Evolutionary conservation across 805 yeast genomes (phyloP), one percentile per base, ranked within the genome.

Genomic region (Zygoascus bituminiphila): DNA sequence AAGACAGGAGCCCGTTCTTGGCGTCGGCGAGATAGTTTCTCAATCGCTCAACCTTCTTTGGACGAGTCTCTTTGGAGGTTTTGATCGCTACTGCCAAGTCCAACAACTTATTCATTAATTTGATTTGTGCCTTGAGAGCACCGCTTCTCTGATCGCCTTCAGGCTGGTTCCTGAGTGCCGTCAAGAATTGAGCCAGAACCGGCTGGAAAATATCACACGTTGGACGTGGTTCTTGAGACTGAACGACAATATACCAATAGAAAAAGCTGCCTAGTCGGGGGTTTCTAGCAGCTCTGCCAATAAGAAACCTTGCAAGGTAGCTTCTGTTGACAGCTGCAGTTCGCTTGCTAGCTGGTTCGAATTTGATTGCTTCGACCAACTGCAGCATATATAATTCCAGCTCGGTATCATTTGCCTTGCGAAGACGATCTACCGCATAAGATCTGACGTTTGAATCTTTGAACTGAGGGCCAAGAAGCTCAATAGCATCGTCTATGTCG

Each of bases 221-320:
- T 5, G 49, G 48, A 19, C 36, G 26, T 2, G 42, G 75, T 49
- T 86, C 96, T 57, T 83, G 87, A 25, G 83, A 77, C 59, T 91
- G 97, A 1, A 94, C 95, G 54, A 81, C 82, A 45, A 93, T 75
- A 61, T 83, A 87, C 98, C 98, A 93, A 63, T 87, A 89, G 52
- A 94, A 79, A 60, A 77, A 87, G 60, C 82, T 88, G 0, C 95
- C 93, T 37, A 94, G 69, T 17, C 76, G 70, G 19, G 76, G 75
- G 60, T 83, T 84, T 17, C 75, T 68, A 1, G 81, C 70, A 0
- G 95, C 81, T 42, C 91, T 72, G 23, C 79, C 79, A 38, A 89
- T 81, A 37, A 93, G 68, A 60, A 91, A 88, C 46, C 78, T 77
- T 2, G 72, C 70, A 36, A 71, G 40, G 20, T 42, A 33, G 8